Evolutionary conservation across 108 stramenopile genomes (phyloP), one percentile per base, ranked within the genome.

Genomic region (Pseudonitzschia delicatissima): DNA sequence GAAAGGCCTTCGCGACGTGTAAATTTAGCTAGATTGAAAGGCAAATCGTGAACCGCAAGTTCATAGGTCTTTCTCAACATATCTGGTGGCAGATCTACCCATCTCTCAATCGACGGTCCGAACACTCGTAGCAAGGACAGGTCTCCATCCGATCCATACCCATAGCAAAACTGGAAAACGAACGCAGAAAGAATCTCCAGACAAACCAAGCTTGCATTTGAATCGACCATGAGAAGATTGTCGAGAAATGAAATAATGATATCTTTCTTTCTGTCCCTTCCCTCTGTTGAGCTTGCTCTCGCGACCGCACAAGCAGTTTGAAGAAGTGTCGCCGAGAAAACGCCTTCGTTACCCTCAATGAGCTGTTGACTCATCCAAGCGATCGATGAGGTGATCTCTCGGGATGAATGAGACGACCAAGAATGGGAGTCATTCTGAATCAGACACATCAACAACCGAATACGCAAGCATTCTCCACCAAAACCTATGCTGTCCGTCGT

Each of bases 311-410:
- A 69, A 29, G 65, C 49, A 13, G 63, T 66, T 11, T 50, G 66
- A 26, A 71, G 50, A 18, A 77, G 31, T 8, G 51, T 57, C 5
- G 50, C 49, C 6, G 69, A 64, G 25, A 72, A 69, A 1, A 57
- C 34, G 18, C 40, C 57, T 18, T 72, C 77, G 9, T 42, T 49
- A 13, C 65, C 58, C 9, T 59, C 62, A 31, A 57, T 55, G 5
- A 72, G 45, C 45, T 78, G 71, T 18, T 69, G 62, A 21, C 45
- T 68, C 27, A 76, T 50, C 74, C 74, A 76, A 4, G 74, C 49
- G 12, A 76, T 60, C 4, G 74, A 62, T 32, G 67, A 50, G 20
- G 47, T 18, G 20, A 76, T 69, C 27, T 76, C 74, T 55, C 68
- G 68, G n/a, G 57, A 69, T 28, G 63, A 61, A 23, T 62, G 74